Percentiles rank a stretch among this genome's conserved stretches.
Conservation (phyloP, 2,329 filamentous ascomycete genomes). For the Davidsoniella virescens region DNA sequence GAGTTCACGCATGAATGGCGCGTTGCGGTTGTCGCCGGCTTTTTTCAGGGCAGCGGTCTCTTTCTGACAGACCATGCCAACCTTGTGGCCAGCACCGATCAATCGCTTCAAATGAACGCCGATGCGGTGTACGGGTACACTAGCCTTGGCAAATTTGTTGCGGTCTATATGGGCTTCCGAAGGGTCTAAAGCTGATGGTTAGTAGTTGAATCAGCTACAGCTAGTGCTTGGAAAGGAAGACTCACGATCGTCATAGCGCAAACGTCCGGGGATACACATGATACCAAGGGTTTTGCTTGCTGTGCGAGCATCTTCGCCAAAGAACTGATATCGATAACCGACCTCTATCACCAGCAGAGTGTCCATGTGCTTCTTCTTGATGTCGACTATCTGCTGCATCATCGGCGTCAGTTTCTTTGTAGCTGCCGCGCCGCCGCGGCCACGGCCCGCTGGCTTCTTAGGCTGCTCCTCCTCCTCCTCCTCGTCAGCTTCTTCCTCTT, state of each 20-base stretch:
- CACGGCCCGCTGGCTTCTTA: constrained; percentile 19
- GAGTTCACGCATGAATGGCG: constrained; percentile 80
- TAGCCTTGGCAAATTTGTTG: constrained; percentile 66
- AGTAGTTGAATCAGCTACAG: constrained; percentile 5
- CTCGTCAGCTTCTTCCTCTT: constrained; percentile 40
- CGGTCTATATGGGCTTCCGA: constrained; percentile 84
- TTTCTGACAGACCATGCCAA: constrained; percentile 83
- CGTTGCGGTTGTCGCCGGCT: constrained; percentile 81
- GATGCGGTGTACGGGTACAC: constrained; percentile 80
- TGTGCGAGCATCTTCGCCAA: constrained; percentile 80
- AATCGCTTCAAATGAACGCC: constrained; percentile 89
- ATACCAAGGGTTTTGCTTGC: constrained; percentile 87
- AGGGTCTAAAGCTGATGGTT: constrained; percentile 33
- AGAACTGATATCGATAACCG: constrained; percentile 95
- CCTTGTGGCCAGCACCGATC: constrained; percentile 84
- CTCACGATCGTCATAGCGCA: constrained; percentile 77
- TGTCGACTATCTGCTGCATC: constrained; percentile 83
- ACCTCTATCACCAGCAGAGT: constrained; percentile 86
- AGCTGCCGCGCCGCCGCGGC: neutral
- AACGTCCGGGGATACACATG: constrained; percentile 90
- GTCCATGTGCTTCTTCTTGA: constrained; percentile 82
- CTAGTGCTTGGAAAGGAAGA: constrained; percentile 12
- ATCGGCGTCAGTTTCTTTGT: constrained; percentile 71
- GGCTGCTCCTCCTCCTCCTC: constrained; percentile 35
- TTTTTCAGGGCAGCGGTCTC: constrained; percentile 95